A percentile compares a stretch with the other conserved stretches of the same genome.
Conservation (phyloP, 768 basidiomycete genomes). For the Chalciporus sphaerocephalus region DNA sequence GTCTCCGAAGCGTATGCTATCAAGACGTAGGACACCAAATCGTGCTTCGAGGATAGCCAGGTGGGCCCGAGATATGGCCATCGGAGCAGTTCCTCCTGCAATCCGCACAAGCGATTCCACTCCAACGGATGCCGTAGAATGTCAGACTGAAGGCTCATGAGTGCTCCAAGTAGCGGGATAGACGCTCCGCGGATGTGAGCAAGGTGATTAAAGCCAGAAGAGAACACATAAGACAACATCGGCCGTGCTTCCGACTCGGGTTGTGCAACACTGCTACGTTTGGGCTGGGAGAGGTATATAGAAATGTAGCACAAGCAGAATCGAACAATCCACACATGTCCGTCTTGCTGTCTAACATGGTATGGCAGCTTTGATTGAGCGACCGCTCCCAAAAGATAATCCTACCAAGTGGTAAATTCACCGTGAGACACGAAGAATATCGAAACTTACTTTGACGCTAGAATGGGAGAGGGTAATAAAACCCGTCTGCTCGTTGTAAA, state of each 20-base stretch:
- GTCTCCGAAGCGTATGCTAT: constrained; percentile 1
- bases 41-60: constrained; percentile 5
- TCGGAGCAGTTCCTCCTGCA: neutral
- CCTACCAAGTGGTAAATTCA: neutral
- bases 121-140: neutral
- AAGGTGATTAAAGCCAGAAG: constrained; percentile 9
- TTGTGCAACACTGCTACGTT: neutral
- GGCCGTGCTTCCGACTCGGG: neutral
- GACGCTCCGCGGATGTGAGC: neutral
- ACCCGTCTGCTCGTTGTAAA: constrained; percentile 10
- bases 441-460: constrained; percentile 14
- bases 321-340: constrained; percentile 4
- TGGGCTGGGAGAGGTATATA: constrained; percentile 3
- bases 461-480: constrained; percentile 10
- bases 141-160: neutral
- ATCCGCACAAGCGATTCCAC: constrained; percentile 1
- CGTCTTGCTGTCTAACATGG: constrained; percentile 8
- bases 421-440: neutral
- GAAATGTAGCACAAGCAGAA: constrained; percentile 10
- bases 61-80: neutral
- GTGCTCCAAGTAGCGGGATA: neutral
- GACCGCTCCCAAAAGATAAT: constrained; percentile 12
- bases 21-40: constrained; percentile 4
- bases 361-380: neutral
- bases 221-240: constrained; percentile 10